Base-by-base conservation (phyloP, 768 basidiomycete genomes). In the Tricholoma sp. region DNA sequence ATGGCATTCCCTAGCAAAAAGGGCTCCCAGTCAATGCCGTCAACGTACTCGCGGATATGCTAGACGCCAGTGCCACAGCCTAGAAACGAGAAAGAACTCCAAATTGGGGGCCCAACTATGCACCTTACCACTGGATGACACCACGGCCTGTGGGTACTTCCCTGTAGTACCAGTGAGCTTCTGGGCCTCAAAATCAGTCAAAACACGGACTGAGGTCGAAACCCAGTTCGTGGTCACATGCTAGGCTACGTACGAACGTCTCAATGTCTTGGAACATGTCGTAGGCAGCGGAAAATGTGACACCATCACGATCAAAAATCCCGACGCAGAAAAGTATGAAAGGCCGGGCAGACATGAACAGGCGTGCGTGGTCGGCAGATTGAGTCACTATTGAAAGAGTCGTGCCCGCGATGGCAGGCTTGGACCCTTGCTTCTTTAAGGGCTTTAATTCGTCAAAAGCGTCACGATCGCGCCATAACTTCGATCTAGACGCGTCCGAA, bases 281-380 rank as follows among this genome's bases (percentile, higher is more conserved):
- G 47, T 56, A 60, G 28, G 55, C 49, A 12, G 60, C 59, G 28
- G 68, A 70, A 54, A 68, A 55, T 6, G 51, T 41, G 33, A 66
- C 64, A 6, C 71, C 71, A 18, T 55, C 65, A 33, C 68, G 67
- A 52, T 71, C 70, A 52, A 68, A 70, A 34, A 71, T 68, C 13
- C 57, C 67, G 39, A 69, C 56, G 8, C 64, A 66, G 60, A 68
- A 70, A 24, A 70, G 61, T 49, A 63, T 62, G 59, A 70, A 71
- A 1, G 71, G 69, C 7, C 64, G 62, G 20, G 58, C 57, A n/a
- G 65, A 66, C 52, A 70, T 45, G 55, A 63, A 62, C 15, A 68
- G 68, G 24, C 68, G 63, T 8, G 68, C 68, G 44, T 70, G 66
- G 48, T 68, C 61, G 5, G 67, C 66, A 34, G 56, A 52, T 42